Base-by-base conservation (phyloP, 805 yeast genomes). In the Cyberlindnera euphorbiae region DNA sequence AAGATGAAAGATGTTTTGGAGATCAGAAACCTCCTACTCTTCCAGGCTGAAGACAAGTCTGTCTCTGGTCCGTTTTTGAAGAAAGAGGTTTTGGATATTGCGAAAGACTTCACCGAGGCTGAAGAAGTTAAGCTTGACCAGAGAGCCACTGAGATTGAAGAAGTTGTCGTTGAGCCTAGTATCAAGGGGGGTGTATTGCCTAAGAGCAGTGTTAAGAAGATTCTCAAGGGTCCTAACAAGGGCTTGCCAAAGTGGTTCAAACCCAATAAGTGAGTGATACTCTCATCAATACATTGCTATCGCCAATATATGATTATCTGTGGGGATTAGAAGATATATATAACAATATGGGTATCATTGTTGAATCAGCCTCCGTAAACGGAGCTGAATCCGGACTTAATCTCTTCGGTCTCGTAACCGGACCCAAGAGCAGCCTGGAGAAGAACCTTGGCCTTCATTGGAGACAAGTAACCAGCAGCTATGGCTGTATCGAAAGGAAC, bases 381-480 rank as follows among this genome's bases (percentile, higher is more conserved):
- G 4, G 71, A 71, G 12, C 55, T 54, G 49, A 78, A 79, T 5
- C 67, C 64, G 12, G 50, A 48, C 30, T 61, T 67, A n/a, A 71
- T 71, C 36, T 66, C 66, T 6, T 48, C 45, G 4, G 66, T 47
- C 17, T 59, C 46, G 49, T 64, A 64, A 2, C 59, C 60, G 24
- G 66, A 66, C 18, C 64, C 56, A 30, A 79, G 59, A 41, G 75
- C 69, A 36, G 69, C 58, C 43, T 73, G 77, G 23, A 73, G 58
- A 33, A 73, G 58, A 16, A 73, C 64, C 39, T 76, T 58, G 5
- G 74, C 60, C 56, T 73, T 73, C 29, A 63, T 71, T 2, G 79
- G 77, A 41, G 72, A 68, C 41, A 73, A 60, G 42, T 69, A 66
- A 0, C 79, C 79, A 32, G 71, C 65, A 5, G 78, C 76, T 30